Percentiles rank a stretch among this genome's conserved stretches.
Conservation (phyloP, 1,139 yeast species). For the Geotrichum europaeum region DNA sequence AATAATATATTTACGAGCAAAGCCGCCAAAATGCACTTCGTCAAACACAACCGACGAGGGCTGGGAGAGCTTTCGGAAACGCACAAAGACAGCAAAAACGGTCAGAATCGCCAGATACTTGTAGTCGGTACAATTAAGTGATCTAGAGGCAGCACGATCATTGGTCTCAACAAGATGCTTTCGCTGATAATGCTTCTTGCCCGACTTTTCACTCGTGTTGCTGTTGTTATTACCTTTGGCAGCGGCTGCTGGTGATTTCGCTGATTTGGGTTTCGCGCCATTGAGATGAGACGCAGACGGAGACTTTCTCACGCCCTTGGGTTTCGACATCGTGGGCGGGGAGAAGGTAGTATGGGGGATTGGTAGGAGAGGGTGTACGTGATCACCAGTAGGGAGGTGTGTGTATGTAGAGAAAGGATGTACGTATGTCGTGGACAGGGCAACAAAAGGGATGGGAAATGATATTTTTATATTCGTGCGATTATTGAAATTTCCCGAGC, state of each 20-base stretch:
- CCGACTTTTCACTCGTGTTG: neutral
- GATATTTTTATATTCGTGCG: neutral
- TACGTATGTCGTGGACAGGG: neutral
- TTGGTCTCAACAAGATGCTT: neutral
- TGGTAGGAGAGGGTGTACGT: neutral
- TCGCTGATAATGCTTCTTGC: neutral
- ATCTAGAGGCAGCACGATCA: constrained; percentile 19
- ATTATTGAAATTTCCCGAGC: neutral
- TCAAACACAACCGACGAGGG: constrained; percentile 90
- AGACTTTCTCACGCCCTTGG: neutral
- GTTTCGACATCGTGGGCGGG: neutral
- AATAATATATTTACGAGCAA: constrained; percentile 54
- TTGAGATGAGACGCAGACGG: neutral
- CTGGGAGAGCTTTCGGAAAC: constrained; percentile 54
- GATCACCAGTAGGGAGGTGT: neutral
- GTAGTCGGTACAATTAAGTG: constrained; percentile 27
- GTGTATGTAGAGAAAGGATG: neutral
- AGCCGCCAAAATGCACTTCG: constrained; percentile 69
- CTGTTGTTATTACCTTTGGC: neutral
- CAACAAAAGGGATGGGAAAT: neutral
- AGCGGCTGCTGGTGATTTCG: neutral
- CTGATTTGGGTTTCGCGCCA: neutral
- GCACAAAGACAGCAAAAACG: constrained; percentile 49
- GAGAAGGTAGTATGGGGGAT: neutral
- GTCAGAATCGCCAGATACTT: constrained; percentile 45